Base-by-base conservation (phyloP, 2,329 filamentous ascomycete genomes). In the Fonsecaea nubica region DNA sequence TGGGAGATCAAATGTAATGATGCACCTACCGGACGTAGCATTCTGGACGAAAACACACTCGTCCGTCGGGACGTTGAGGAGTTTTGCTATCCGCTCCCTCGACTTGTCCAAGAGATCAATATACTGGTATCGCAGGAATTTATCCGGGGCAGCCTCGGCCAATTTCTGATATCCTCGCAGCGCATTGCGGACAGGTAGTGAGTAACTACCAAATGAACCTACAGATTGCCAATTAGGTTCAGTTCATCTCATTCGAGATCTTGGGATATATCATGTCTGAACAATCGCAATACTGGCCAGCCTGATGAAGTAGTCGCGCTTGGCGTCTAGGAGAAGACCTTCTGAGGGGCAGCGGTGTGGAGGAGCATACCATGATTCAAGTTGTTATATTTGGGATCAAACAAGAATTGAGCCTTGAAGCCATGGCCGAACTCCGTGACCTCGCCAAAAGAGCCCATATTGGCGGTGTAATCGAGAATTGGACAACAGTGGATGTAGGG, bases 41-140 rank as follows among this genome's bases (percentile, higher is more conserved):
- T 97, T 97, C 64, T 86, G 81, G 0, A 96, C 88, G 70, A 96
- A 89, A 0, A 96, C 92, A 45, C 91, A 81, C 9, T 89, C 87
- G 9, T 89, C 83, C 0, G 82, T 75, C 0, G 89, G 87, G 0
- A 86, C 89, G 67, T 91, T 86, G 67, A 97, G 80, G 25, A 92
- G 74, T 30, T 80, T 76, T 0, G 91, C 90, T 4, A 93, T 80
- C 2, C 88, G 89, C 40, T 77, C 79, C 8, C 92, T 89, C 9
- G 85, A 85, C 69, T 85, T 81, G 69, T 91, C 87, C 0, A 96
- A 83, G 9, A 88, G 80, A 3, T 79, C 73, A 0, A 88, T 85
- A 69, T 88, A 88, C 2, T 86, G 83, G 75, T 90, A 91, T 30
- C 90, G 87, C 75, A 94, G 88, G 80, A 93, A 97, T 6, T 80